Evolutionary conservation across 176 grass and related monocot genomes (phyloP), one percentile per base, ranked within the genome.

Genomic region (Coix lacrymajobi): DNA sequence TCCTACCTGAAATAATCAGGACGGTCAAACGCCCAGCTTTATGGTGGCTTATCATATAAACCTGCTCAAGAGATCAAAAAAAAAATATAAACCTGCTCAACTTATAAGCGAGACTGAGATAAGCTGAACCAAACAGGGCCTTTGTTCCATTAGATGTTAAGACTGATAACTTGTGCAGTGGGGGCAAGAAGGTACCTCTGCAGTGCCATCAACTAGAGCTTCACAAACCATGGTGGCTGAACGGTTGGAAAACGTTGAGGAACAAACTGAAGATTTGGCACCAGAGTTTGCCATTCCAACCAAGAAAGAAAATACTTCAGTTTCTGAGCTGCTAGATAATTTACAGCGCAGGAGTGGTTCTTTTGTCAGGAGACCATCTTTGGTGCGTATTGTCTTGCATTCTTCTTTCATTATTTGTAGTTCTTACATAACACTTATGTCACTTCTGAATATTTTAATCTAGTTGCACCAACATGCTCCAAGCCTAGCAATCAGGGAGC

Each of bases 321-420:
- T 98, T 75, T 80, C 90, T 46, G 92, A 98, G 58, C 88, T 98
- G 76, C 84, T 98, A 58, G 96, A 93, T 80, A 70, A 89, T 86
- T 74, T 98, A 73, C 81, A 92, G 65, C 81, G 73, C 60, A 93
- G 92, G 73, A 86, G 85, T 83, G 73, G 34, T 37, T 40, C 56
- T 57, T 86, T 82, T 88, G 54, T 78, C 71, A 77, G 81, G 76
- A 61, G 70, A 82, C 49, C 64, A 88, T 86, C 84, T 77, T 64
- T 40, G 88, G 92, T 91, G 41, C 22, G 82, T 91, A 52, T 87
- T 70, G 73, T 58, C 25, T 61, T 2, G 13, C 79, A 36, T 39
- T 67, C 3, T 37, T 67, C 7, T 87, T 79, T 48, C 71, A 40
- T 82, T 54, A 9, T 78, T 79, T 78, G 43, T 17, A 83, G 66